These are phyloP conservation scores for Capsicum chinense DNA, from an alignment of 257 asterid species.

Conservation along the genomic window DNA sequence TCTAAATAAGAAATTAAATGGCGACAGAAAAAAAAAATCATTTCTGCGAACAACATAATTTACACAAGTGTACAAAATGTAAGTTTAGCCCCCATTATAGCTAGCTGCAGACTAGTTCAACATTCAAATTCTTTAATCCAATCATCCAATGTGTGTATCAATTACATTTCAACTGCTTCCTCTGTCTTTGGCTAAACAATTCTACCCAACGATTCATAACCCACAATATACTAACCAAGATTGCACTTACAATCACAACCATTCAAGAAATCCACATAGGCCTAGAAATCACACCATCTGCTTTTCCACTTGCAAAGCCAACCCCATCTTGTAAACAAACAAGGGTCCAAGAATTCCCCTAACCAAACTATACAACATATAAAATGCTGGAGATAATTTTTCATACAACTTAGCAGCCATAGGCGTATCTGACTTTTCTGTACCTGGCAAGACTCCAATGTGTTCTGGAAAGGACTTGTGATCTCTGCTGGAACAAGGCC, in stretches of 20 bases:
- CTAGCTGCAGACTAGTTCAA: neutral
- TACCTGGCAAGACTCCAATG: constrained; percentile 72
- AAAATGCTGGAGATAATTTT: constrained; percentile 64
- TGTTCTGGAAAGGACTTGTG: constrained; percentile 72
- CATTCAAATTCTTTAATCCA: constrained; percentile 9
- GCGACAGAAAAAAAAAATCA: too few relatives aligned
- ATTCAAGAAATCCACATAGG: constrained; percentile 85
- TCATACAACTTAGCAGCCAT: constrained; percentile 53
- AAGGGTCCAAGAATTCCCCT: constrained; percentile 77
- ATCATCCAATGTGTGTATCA: neutral
- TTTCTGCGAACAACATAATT: neutral
- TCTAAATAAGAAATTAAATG: neutral
- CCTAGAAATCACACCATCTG: constrained; percentile 50
- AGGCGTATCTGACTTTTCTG: constrained; percentile 45
- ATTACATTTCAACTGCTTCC: constrained; percentile 42
- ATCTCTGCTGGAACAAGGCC: constrained; percentile 67
- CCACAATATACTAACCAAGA: constrained; percentile 71
- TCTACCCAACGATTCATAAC: constrained; percentile 64
- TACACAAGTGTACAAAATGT: neutral
- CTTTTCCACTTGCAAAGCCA: constrained; percentile 38
- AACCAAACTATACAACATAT: constrained; percentile 54
- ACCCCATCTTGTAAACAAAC: constrained; percentile 51
- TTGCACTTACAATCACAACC: constrained; percentile 58
- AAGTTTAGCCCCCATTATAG: neutral
- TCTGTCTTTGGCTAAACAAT: constrained; percentile 46